Evolutionary conservation across 768 basidiomycete species (phyloP).

Genomic region (Psilocybe tampanensis): DNA sequence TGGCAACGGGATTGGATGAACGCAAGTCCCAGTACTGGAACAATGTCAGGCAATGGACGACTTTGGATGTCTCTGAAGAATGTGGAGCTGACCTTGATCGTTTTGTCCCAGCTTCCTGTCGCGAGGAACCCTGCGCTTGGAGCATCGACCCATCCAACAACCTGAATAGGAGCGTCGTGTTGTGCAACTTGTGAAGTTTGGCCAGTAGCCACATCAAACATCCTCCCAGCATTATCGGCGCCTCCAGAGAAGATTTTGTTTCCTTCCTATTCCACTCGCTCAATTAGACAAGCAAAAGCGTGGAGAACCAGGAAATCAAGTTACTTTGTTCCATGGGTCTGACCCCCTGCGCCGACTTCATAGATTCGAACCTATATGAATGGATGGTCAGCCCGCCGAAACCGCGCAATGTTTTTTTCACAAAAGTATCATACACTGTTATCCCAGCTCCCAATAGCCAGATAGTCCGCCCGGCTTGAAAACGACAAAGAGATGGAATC

Average conservation of each 20-base stretch:
- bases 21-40: constrained; percentile 92
- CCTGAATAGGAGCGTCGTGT: constrained; percentile 88
- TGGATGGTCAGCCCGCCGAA: constrained; percentile 8
- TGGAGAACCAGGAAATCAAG: constrained; percentile 14
- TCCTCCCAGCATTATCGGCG: constrained; percentile 92
- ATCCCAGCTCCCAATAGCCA: constrained; percentile 94
- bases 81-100: constrained; percentile 68
- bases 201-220: constrained; percentile 88
- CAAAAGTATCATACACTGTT: constrained; percentile 66
- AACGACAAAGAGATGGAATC: constrained; percentile 91
- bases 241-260: constrained; percentile 91
- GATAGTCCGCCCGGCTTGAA: constrained; percentile 85
- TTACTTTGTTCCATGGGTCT: constrained; percentile 92
- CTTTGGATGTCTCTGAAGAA: not conserved
- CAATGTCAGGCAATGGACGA: not conserved
- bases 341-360: constrained; percentile 79
- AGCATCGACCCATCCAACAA: constrained; percentile 79
- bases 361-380: constrained; percentile 83
- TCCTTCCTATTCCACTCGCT: constrained; percentile 62
- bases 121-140: constrained; percentile 76
- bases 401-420: not conserved
- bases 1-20: constrained; percentile 71
- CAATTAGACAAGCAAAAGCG: not conserved
- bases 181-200: constrained; percentile 85
- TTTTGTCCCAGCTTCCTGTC: constrained; percentile 99